phyloP scores from a whole-genome alignment of 1,139 yeast genomes.

The Pichia sp. region DNA sequence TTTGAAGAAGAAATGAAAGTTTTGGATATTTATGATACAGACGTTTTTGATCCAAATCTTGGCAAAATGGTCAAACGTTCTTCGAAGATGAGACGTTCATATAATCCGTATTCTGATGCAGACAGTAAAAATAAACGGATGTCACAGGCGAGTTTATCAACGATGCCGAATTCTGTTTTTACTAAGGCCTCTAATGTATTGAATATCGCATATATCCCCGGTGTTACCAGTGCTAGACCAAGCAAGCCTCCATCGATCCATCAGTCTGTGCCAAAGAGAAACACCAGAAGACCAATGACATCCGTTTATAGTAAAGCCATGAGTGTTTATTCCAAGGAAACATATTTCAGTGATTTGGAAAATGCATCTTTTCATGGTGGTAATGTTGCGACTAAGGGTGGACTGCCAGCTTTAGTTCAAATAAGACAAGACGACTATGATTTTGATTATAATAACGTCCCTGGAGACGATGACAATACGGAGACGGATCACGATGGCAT shows the following conservation, averaged over 20 bases:
- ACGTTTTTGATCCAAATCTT: constrained; percentile 11
- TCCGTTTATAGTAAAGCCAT: constrained; percentile 30
- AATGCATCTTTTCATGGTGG: constrained; percentile 50
- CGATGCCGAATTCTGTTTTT: constrained; percentile 52
- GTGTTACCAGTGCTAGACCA: constrained; percentile 57
- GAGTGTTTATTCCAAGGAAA: constrained; percentile 44
- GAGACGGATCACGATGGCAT: not conserved
- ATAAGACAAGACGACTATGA: constrained; percentile 46
- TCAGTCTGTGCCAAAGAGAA: constrained; percentile 5
- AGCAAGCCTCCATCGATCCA: constrained; percentile 2
- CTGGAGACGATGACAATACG: not conserved
- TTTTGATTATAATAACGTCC: constrained; percentile 29
- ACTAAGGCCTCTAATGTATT: constrained; percentile 81
- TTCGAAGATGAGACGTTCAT: not conserved
- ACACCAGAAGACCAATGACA: constrained; percentile 8
- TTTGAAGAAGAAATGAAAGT: constrained; percentile 18
- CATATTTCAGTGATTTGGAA: constrained; percentile 47
- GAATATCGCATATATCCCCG: constrained; percentile 94
- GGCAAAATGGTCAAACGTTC: not conserved
- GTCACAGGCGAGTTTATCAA: constrained; percentile 32
- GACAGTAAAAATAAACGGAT: constrained; percentile 21
- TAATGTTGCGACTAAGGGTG: constrained; percentile 59
- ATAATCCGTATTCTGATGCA: not conserved
- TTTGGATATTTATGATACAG: constrained; percentile 6
- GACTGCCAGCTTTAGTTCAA: constrained; percentile 50